Evolutionary conservation across 2,329 filamentous ascomycete genomes (phyloP).

Genomic region (Botrytis fabae): DNA sequence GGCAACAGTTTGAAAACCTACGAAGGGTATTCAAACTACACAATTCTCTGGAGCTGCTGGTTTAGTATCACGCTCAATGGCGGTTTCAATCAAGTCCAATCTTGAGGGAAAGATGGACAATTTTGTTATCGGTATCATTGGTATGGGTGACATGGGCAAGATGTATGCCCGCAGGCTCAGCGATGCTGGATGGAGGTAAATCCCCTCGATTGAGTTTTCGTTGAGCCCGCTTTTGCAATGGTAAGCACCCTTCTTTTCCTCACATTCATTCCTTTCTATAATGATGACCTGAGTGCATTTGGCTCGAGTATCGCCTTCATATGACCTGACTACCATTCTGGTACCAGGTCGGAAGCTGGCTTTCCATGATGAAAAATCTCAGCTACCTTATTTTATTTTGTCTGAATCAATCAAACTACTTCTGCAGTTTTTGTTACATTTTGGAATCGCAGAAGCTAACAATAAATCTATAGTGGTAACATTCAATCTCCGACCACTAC

Average conservation of each 20-base stretch:
- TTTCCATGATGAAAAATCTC: constrained; percentile 98
- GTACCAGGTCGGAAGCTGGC: constrained; percentile 59
- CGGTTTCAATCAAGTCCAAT: constrained; percentile 19
- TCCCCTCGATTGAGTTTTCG: constrained; percentile 39
- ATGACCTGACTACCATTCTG: constrained; percentile 72
- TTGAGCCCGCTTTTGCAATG: constrained; percentile 35
- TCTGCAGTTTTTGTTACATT: constrained; percentile 24
- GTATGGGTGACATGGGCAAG: constrained; percentile 99
- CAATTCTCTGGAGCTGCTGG: not conserved
- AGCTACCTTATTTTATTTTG: constrained; percentile 91
- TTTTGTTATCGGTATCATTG: constrained; percentile 89
- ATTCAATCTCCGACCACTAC: not conserved
- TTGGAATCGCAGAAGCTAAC: constrained; percentile 35
- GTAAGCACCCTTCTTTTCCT: constrained; percentile 40
- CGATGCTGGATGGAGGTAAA: constrained; percentile 95
- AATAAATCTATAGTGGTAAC: constrained; percentile 17
- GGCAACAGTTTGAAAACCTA: not conserved
- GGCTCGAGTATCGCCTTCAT: constrained; percentile 91
- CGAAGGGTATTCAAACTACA: not conserved
- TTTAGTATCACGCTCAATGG: constrained; percentile 12
- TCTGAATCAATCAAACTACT: constrained; percentile 63
- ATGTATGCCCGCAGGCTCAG: constrained; percentile 93
- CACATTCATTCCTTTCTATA: constrained; percentile 34
- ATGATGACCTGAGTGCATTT: constrained; percentile 99
- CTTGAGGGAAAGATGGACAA: constrained; percentile 41